Base-by-base conservation (phyloP, 2,329 filamentous ascomycete genomes). In the Bipolaris gigantea region DNA sequence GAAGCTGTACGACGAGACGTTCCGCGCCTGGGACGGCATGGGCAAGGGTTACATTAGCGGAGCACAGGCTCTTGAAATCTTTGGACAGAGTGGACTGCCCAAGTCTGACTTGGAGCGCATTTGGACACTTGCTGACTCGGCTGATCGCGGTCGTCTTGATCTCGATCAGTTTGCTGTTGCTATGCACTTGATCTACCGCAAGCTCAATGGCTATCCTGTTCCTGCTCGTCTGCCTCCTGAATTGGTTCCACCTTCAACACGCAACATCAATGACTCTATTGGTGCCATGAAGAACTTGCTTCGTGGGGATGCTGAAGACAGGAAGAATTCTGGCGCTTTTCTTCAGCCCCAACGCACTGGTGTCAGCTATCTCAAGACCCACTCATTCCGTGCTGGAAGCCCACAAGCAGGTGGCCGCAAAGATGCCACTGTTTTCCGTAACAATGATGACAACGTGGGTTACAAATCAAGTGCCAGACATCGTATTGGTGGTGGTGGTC, bases 181-280 rank as follows among this genome's bases (percentile, higher is more conserved):
- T 9, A 99, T 99, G 94, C 94, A 99, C 82, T 79, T 99, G 76
- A 99, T 99, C 67, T 99, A 99, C 78, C 85, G 94, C 66, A 96
- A 95, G 73, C 83, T 99, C 48, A 97, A 99, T 67, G 93, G 93
- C 33, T 97, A 97, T 69, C 92, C 93, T 1, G 82, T 97, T 30
- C 94, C 94, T 15, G 89, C 87, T 67, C 87, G 88, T 40, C 82
- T 99, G 10, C 94, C 94, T 8, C 86, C 94, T 0, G 94, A 99
- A 79, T 84, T 99, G 56, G 87, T 97, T 6, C 94, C 94, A 19
- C 94, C 94, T 1, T 97, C 94, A 1, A 96, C 93, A 10, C 86
- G 93, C 60, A 96, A 97, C 74, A 85, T 99, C 67, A 93, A 88
- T 65, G 90, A 92, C 68, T 96, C 94, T 4, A 92, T 99, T 59